Evolutionary conservation across 1,139 yeast genomes (phyloP).

Genomic region (Taiozyma onychis): DNA sequence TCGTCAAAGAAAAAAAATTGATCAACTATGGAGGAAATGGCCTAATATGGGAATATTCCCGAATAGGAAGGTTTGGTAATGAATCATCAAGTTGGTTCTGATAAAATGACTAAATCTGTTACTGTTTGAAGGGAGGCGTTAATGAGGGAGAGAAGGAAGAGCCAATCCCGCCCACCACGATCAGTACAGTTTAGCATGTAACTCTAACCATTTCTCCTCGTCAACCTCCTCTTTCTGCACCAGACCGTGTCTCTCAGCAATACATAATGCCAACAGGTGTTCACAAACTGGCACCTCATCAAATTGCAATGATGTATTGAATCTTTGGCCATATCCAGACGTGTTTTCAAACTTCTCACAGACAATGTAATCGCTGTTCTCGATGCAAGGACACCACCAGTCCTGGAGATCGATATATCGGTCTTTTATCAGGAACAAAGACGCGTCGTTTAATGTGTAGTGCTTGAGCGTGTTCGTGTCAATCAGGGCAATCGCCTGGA

Average conservation of each 20-base stretch:
- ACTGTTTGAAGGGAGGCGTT: too few relatives aligned
- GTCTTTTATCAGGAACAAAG: background rate
- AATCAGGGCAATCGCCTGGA: conserved; percentile 1
- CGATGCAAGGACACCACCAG: background rate
- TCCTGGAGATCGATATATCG: background rate
- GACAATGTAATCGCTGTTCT: background rate
- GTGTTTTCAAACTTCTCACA: background rate
- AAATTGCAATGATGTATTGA: background rate
- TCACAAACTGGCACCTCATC: conserved; percentile 1
- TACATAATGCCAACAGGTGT: conserved; percentile 1
- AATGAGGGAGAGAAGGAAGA: too few relatives aligned
- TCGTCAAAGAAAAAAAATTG: too few relatives aligned
- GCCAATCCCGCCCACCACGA: too few relatives aligned
- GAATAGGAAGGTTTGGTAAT: background rate
- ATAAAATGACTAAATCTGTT: too few relatives aligned
- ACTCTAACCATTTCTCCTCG: background rate
- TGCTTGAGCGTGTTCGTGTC: background rate
- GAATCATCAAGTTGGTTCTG: too few relatives aligned
- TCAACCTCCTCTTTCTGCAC: background rate
- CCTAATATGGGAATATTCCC: background rate
- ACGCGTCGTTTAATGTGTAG: background rate
- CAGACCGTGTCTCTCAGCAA: background rate
- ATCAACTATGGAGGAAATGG: background rate
- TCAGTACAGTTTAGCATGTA: background rate
- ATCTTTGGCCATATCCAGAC: background rate